Percentiles rank a stretch among this genome's conserved stretches.
These are phyloP conservation scores for Thielaviopsis musarum DNA, from an alignment of 2,329 filamentous ascomycete species.

Conservation along the genomic window DNA sequence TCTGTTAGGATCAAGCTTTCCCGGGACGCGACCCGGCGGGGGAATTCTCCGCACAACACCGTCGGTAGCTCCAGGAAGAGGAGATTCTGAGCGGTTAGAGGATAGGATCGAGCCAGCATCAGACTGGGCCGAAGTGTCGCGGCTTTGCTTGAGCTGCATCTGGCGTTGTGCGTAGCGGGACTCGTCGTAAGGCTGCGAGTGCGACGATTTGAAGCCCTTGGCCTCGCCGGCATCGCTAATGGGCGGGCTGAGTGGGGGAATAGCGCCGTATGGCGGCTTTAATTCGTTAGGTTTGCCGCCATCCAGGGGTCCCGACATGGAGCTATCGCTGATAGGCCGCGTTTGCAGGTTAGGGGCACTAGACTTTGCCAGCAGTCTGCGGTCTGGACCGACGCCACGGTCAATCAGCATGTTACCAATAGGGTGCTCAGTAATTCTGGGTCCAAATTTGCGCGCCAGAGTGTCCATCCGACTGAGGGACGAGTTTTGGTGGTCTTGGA, in stretches of 20 bases:
- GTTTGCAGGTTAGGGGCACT: conserved; percentile 49
- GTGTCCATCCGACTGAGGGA: conserved; percentile 67
- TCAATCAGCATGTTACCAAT: conserved; percentile 27
- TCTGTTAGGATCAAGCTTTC: conserved; percentile 11
- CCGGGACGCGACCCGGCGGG: conserved; percentile 3
- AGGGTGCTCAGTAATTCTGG: conserved; percentile 37
- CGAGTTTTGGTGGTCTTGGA: conserved; percentile 64
- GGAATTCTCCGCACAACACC: neutral
- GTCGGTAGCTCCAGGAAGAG: neutral
- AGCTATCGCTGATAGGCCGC: conserved; percentile 6
- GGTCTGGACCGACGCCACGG: conserved; percentile 25
- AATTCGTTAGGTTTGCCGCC: conserved; percentile 16
- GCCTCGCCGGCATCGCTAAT: conserved; percentile 66
- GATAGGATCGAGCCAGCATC: conserved; percentile 10
- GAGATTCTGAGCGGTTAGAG: conserved; percentile 6
- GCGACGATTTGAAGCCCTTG: conserved; percentile 51
- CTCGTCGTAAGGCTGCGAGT: conserved; percentile 59
- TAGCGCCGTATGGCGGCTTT: conserved; percentile 19
- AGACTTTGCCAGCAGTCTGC: conserved; percentile 32
- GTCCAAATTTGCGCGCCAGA: conserved; percentile 42
- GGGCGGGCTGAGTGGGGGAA: conserved; percentile 32
- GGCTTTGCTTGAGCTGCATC: conserved; percentile 60
- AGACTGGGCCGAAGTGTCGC: conserved; percentile 40
- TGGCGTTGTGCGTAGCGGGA: conserved; percentile 70
- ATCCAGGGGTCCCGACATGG: conserved; percentile 8